Base-by-base conservation (phyloP, 164 flowering plant species). In the Sextonia rubra region DNA sequence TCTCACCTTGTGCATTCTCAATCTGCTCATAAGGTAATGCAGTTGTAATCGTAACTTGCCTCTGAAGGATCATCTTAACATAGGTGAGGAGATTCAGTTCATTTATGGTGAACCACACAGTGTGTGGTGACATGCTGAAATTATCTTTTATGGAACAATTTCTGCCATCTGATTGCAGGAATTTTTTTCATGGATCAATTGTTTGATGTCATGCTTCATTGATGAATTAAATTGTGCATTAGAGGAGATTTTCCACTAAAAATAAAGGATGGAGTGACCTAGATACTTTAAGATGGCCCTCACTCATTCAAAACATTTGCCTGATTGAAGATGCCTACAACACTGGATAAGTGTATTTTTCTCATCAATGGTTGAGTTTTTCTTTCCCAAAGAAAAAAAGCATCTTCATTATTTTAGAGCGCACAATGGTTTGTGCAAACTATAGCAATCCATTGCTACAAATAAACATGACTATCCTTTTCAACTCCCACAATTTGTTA, bases 1-100 rank as follows among this genome's bases (percentile, higher is more conserved):
- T 73, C 73, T 84, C 60, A 75, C 66, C 47, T 24, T 69, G 72
- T 49, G 56, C 64, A 48, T 67, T 72, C 69, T 76, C 68, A 32
- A 9, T 64, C 90, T 86, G 88, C 81, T 78, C 7, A 52, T n/a
- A 70, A 26, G 24, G 27, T 8, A 24, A 12, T 49, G n/a, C 14
- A n/a, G 32, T 69, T 15, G 60, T 29, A 27, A 52, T 4, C 7
- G n/a, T 17, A 18, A 52, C 58, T 52, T 15, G 3, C n/a, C 17
- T 12, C 14, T 52, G 58, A 52, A 52, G 17, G n/a, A 52, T 52
- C 17, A 52, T 52, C 12, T 52, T 15, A 52, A 52, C n/a, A 20
- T 52, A 52, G 5, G 5, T 20, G 17, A 52, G 20, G n/a, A 3
- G 4, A 52, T 52, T 5, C 58, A 52, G 58, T 5, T 20, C 58